phyloP scores from a whole-genome alignment of 2,329 filamentous ascomycete species.

The Colletotrichum sp. region DNA sequence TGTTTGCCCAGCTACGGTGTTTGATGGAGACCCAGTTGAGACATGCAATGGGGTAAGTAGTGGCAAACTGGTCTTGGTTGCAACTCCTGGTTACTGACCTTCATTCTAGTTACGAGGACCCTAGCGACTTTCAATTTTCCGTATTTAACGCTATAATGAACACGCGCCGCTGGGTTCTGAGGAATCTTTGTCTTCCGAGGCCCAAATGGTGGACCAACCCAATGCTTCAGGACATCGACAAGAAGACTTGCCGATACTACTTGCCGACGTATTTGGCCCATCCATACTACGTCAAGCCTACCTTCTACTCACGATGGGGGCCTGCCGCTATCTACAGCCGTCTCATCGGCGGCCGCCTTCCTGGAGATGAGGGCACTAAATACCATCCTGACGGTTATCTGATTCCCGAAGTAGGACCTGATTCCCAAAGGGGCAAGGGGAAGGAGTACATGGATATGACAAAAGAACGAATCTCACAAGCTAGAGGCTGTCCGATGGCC shows the following conservation, averaged over 20 bases:
- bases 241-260: constrained; percentile 46
- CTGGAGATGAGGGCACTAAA: constrained; percentile 50
- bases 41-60: constrained; percentile 3
- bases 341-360: constrained; percentile 49
- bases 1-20: background rate
- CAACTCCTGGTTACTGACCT: background rate
- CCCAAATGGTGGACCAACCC: constrained; percentile 27
- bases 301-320: constrained; percentile 52
- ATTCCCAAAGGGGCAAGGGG: constrained; percentile 24
- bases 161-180: constrained; percentile 48
- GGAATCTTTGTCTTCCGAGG: constrained; percentile 56
- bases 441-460: constrained; percentile 17
- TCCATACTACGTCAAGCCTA: constrained; percentile 60
- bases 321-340: constrained; percentile 48
- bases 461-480: background rate
- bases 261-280: constrained; percentile 47
- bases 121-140: background rate
- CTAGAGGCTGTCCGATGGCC: constrained; percentile 8
- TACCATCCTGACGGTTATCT: constrained; percentile 53
- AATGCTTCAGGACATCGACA: constrained; percentile 36
- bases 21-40: constrained; percentile 2
- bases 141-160: constrained; percentile 34
- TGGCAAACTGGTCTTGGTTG: background rate
- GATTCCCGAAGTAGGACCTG: constrained; percentile 31
- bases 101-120: background rate